Percentiles rank a stretch among this genome's conserved stretches.
Conservation (phyloP, 176 grass and related monocot species). For the Carex cristatella region DNA sequence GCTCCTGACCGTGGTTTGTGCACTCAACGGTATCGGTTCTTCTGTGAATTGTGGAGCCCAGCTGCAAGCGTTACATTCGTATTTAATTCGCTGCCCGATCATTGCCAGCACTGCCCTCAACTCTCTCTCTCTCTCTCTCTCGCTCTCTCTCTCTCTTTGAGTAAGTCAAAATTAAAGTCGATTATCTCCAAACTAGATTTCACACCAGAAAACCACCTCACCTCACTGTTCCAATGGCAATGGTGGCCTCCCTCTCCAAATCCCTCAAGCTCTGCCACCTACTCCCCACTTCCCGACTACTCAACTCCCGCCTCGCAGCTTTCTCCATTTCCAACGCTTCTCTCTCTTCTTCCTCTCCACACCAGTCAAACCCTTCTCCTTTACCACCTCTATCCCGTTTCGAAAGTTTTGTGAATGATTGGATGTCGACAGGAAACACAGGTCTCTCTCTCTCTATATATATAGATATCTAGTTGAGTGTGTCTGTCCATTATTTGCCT, state of each 20-base stretch:
- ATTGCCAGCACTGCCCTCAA: too few species aligned
- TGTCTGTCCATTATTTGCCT: background rate
- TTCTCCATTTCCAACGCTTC: constrained; percentile 29
- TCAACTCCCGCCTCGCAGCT: constrained; percentile 15
- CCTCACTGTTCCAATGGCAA: constrained; percentile 27
- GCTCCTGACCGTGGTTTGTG: too few species aligned
- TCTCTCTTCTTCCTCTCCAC: constrained; percentile 10
- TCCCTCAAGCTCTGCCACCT: constrained; percentile 33
- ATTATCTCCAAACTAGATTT: too few species aligned
- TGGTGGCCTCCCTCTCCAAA: constrained; percentile 50
- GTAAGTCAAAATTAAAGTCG: too few species aligned
- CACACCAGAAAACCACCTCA: background rate
- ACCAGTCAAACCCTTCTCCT: constrained; percentile 22
- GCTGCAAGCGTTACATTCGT: too few species aligned
- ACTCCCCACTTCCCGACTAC: constrained; percentile 16
- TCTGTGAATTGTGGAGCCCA: too few species aligned
- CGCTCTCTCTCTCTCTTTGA: too few species aligned
- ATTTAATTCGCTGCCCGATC: too few species aligned
- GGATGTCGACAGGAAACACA: background rate
- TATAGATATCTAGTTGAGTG: too few species aligned
- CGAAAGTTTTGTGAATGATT: too few species aligned
- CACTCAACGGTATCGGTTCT: too few species aligned
- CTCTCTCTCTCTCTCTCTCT: too few species aligned
- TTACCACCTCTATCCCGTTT: constrained; percentile 10
- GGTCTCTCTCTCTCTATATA: constrained; percentile 17